Evolutionary conservation across 257 asterid species (phyloP), one percentile per base, ranked within the genome.

Genomic region (Jacaranda copaia): DNA sequence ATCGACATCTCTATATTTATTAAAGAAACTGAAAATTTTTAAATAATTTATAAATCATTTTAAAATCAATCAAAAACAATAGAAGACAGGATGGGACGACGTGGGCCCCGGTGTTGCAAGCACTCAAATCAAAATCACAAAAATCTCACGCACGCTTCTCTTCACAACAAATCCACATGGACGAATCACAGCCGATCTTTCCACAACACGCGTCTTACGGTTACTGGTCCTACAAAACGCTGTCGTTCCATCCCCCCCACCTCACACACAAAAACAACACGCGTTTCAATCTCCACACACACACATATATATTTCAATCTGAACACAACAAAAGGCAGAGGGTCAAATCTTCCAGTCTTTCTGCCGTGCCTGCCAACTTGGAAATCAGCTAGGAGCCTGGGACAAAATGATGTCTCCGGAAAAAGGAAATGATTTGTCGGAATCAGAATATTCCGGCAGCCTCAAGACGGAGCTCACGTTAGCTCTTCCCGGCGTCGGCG

Each of bases 381-480:
- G 43, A 73, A 72, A 72, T 6, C 20, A 65, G 18, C 40, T 2
- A 16, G 61, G 15, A 60, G 64, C n/a, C n/a, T n/a, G n/a, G n/a
- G n/a, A n/a, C n/a, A 52, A 14, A 59, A 70, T 74, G 11, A 81
- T 77, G 84, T 79, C 81, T 40, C 43, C 55, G 51, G 82, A 48
- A 0, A 72, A n/a, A 55, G 35, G 68, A 57, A 77, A 68, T 40
- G 78, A 72, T 58, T 77, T 35, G 73, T 73, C 78, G 83, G 87
- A 65, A 55, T 82, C 82, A 18, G 84, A 79, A 64, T 74, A 40
- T 59, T 69, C 81, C 59, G 82, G 85, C 85, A 67, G 76, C 75
- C 76, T 88, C 62, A 83, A 88, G 68, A 91, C 97, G 60, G 97
- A 92, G 72, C 97, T 92, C 77, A 88, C 86, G 18, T 79, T 92